These are phyloP conservation scores for Viola odorata DNA, from an alignment of 345 rosid genomes.

Conservation along the genomic window DNA sequence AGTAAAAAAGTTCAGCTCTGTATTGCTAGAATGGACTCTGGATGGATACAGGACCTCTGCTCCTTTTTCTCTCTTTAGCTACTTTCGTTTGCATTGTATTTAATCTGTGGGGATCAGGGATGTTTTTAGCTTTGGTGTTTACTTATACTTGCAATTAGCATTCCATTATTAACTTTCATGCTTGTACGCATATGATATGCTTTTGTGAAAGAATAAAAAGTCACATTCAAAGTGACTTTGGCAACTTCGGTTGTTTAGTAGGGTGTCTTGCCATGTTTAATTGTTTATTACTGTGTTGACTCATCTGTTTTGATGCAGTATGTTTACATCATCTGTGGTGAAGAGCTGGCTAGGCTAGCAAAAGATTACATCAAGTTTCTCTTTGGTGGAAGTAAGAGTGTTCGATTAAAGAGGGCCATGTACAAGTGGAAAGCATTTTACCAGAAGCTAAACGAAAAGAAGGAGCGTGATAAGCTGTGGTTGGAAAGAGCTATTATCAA, in stretches of 20 bases:
- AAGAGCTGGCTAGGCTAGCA: slow-evolving; percentile 56
- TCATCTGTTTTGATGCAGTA: slow-evolving; percentile 44
- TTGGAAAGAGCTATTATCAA: slow-evolving; percentile 59
- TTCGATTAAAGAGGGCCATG: slow-evolving; percentile 54
- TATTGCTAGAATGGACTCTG: not conserved
- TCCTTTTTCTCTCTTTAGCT: not conserved
- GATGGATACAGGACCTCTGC: not conserved
- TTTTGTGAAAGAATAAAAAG: not conserved
- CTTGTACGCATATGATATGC: not conserved
- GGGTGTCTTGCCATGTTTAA: not conserved
- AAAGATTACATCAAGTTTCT: slow-evolving; percentile 67
- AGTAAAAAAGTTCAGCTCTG: not conserved
- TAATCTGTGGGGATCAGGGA: not conserved
- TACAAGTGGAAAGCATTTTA: slow-evolving; percentile 34
- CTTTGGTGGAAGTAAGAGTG: slow-evolving; percentile 43
- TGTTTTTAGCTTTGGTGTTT: not conserved
- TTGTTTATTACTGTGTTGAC: not conserved
- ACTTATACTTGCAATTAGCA: not conserved
- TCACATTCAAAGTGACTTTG: not conserved
- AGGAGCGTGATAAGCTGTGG: slow-evolving; percentile 43
- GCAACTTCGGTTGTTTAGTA: not conserved
- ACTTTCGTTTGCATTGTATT: not conserved
- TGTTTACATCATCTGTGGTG: slow-evolving; percentile 54
- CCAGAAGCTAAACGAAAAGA: slow-evolving; percentile 27
- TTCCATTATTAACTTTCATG: not conserved